Evolutionary conservation across 78 protist genomes (phyloP).

Genomic region (Emiliania huxleyi): DNA sequence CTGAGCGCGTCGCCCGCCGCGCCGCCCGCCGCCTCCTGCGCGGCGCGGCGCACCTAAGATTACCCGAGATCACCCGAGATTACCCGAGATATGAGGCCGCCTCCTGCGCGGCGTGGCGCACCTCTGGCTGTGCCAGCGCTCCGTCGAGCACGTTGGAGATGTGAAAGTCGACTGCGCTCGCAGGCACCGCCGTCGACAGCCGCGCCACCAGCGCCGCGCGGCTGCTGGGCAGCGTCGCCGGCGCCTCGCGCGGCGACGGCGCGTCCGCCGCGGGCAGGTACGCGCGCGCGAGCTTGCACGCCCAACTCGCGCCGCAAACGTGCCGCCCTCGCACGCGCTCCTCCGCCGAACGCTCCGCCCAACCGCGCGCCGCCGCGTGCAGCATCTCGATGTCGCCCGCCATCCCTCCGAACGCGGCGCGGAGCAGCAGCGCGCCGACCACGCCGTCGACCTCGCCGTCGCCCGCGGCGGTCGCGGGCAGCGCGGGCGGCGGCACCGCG

Average conservation of each 20-base stretch:
- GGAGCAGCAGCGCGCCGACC: not conserved
- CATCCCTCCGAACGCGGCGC: not conserved
- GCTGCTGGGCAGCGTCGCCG: not conserved
- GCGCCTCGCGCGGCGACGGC: not conserved
- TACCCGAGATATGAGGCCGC: no score
- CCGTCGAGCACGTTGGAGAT: not conserved
- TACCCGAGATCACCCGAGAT: no score
- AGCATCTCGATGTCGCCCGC: not conserved
- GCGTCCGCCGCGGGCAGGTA: no score
- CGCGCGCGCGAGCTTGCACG: no score
- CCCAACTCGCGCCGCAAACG: not conserved
- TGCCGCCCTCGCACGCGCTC: not conserved
- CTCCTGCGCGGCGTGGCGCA: not conserved
- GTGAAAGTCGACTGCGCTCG: not conserved
- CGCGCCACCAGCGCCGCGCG: not conserved
- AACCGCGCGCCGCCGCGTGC: not conserved
- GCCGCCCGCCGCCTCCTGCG: not conserved
- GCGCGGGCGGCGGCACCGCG: no score
- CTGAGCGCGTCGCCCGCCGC: not conserved
- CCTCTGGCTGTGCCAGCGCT: not conserved
- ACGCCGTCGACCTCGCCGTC: not conserved
- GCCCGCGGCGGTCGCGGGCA: not conserved
- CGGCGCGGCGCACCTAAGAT: no score
- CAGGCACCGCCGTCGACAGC: not conserved
- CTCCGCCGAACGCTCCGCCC: not conserved